phyloP scores from a whole-genome alignment of 1,284 basidiomycete species.

The Ceratobasidium sp. region DNA sequence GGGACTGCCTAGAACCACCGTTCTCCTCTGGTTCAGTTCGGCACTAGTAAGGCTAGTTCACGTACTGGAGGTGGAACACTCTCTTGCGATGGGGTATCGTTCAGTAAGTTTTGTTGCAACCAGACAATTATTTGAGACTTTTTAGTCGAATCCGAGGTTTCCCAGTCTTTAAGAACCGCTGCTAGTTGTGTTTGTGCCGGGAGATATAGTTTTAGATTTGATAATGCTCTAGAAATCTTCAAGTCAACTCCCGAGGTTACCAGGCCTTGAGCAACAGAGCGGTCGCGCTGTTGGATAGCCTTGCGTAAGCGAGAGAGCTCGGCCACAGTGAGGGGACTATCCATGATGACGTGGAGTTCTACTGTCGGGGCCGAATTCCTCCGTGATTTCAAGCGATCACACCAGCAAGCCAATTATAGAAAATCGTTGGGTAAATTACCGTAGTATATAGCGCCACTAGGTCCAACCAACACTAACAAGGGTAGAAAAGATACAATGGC shows the following conservation, averaged over 20 bases:
- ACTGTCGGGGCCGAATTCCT: too few species aligned
- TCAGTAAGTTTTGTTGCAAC: conserved; percentile 24
- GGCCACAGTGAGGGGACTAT: conserved; percentile 23
- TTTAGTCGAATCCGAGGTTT: conserved; percentile 12
- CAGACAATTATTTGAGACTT: conserved; percentile 9
- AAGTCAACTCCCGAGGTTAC: conserved; percentile 4
- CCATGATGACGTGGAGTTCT: conserved; percentile 8
- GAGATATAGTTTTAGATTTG: conserved; percentile 16
- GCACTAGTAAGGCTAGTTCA: background rate
- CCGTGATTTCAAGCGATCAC: too few species aligned
- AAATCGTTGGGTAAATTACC: too few species aligned
- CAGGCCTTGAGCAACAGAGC: conserved; percentile 24
- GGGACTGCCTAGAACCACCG: background rate
- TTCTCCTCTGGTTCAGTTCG: too few species aligned
- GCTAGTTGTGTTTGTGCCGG: conserved; percentile 20
- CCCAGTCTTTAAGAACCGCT: conserved; percentile 28
- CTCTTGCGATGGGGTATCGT: background rate
- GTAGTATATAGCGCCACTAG: background rate
- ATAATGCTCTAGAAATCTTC: conserved; percentile 23
- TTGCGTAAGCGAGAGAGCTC: conserved; percentile 39
- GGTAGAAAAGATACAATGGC: too few species aligned
- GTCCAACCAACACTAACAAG: too few species aligned
- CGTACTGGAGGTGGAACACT: background rate
- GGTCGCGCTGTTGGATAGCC: conserved; percentile 39
- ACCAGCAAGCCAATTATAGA: background rate